Percentiles rank a stretch among this genome's conserved stretches.
phyloP scores from a whole-genome alignment of 306 rosid genomes.

The Lathyrus tuberosus region DNA sequence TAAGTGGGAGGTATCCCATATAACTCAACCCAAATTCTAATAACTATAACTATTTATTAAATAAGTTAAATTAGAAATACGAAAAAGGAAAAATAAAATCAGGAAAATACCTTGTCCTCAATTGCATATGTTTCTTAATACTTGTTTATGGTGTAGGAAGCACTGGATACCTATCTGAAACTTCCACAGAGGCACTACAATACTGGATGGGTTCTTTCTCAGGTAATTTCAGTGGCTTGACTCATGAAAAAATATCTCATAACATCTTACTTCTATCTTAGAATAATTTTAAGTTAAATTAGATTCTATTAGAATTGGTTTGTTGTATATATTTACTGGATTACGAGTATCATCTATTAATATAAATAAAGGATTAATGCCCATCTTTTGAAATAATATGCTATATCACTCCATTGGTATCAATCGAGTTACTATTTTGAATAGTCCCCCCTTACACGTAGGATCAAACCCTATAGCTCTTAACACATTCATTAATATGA shows the following conservation, averaged over 20 bases:
- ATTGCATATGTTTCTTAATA: conserved; percentile 37
- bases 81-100: conserved; percentile 13
- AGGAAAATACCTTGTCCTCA: conserved; percentile 24
- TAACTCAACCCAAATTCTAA: conserved; percentile 1
- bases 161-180: conserved; percentile 77
- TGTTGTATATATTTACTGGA: neutral
- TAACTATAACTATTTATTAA: neutral
- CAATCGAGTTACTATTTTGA: no score
- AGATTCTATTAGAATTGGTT: neutral
- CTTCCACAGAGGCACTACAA: conserved; percentile 87
- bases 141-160: conserved; percentile 65
- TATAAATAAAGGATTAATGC: neutral
- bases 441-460: no score
- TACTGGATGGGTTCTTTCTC: conserved; percentile 97
- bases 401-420: no score
- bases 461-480: no score
- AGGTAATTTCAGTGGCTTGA: conserved; percentile 57
- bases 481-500: neutral
- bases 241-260: neutral
- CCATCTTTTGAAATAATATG: neutral
- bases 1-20: neutral
- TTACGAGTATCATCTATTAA: neutral
- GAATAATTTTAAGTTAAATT: neutral
- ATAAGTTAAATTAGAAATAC: conserved; percentile 3
- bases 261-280: neutral